Evolutionary conservation across 2,329 filamentous ascomycete genomes (phyloP).

Genomic region (Fusarium staphyleae): DNA sequence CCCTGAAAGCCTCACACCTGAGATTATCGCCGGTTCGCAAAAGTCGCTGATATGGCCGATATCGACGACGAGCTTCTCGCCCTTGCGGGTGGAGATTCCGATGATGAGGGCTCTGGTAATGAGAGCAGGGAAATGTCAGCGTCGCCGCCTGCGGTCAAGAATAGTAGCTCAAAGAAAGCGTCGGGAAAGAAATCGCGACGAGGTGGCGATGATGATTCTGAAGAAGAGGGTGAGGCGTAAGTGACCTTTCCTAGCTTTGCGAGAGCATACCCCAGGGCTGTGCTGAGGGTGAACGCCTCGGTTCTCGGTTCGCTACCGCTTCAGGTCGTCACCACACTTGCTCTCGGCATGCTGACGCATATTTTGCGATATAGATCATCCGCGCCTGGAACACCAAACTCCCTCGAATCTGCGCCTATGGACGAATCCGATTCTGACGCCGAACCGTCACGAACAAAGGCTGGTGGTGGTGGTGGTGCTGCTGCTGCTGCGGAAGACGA

Average conservation of each 20-base stretch:
- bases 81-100: constrained; percentile 81
- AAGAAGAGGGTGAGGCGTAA: constrained; percentile 70
- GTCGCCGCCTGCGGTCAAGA: constrained; percentile 55
- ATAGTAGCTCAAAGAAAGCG: constrained; percentile 41
- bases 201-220: constrained; percentile 51
- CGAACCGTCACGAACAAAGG: constrained; percentile 54
- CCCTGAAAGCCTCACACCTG: constrained; percentile 22
- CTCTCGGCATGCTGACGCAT: constrained; percentile 19
- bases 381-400: constrained; percentile 72
- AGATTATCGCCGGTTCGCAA: constrained; percentile 7
- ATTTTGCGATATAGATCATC: constrained; percentile 65
- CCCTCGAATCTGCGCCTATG: constrained; percentile 85
- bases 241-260: constrained; percentile 34
- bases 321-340: background rate
- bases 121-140: constrained; percentile 63
- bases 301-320: background rate
- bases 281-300: background rate
- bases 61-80: constrained; percentile 94
- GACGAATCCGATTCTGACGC: constrained; percentile 79
- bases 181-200: constrained; percentile 58
- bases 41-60: constrained; percentile 72
- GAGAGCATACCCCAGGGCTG: background rate
- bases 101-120: constrained; percentile 63
- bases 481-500: constrained; percentile 60
- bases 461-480: no score